phyloP scores from a whole-genome alignment of 441 rosid species.

The Erodium trifolium region DNA sequence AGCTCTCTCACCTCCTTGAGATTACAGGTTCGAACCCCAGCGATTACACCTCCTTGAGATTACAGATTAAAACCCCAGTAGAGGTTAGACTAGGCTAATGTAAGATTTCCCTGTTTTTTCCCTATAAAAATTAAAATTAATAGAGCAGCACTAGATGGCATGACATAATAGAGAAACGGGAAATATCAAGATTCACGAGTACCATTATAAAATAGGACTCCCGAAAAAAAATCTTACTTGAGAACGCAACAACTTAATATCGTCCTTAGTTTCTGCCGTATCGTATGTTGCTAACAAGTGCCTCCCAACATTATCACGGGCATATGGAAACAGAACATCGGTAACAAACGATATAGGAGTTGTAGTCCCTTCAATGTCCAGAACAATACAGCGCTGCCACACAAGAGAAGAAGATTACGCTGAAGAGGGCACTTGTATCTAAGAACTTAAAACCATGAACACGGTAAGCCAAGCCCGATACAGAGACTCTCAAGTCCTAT shows the following conservation, averaged over 20 bases:
- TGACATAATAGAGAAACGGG: background rate
- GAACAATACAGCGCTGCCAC: conserved; percentile 71
- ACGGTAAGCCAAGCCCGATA: background rate
- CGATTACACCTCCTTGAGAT: too few species aligned
- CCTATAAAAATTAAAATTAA: too few species aligned
- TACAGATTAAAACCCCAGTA: too few species aligned
- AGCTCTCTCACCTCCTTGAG: too few species aligned
- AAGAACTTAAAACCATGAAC: background rate
- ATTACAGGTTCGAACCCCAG: too few species aligned
- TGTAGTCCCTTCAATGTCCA: conserved; percentile 95
- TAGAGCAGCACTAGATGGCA: background rate
- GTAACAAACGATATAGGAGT: conserved; percentile 89
- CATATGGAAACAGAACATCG: conserved; percentile 88
- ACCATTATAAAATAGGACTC: background rate
- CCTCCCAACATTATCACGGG: conserved; percentile 76
- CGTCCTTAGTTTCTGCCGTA: conserved; percentile 70
- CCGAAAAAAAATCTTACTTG: conserved; percentile 43
- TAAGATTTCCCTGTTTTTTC: too few species aligned
- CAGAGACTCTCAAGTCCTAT: background rate
- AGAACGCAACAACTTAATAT: conserved; percentile 55
- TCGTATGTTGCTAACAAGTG: conserved; percentile 62
- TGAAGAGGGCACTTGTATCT: background rate
- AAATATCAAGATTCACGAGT: conserved; percentile 1
- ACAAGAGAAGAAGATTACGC: conserved; percentile 16
- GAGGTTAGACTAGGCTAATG: too few species aligned